Conservation (phyloP, 495 filamentous ascomycete species). For the Trypethelium eluteriae region DNA sequence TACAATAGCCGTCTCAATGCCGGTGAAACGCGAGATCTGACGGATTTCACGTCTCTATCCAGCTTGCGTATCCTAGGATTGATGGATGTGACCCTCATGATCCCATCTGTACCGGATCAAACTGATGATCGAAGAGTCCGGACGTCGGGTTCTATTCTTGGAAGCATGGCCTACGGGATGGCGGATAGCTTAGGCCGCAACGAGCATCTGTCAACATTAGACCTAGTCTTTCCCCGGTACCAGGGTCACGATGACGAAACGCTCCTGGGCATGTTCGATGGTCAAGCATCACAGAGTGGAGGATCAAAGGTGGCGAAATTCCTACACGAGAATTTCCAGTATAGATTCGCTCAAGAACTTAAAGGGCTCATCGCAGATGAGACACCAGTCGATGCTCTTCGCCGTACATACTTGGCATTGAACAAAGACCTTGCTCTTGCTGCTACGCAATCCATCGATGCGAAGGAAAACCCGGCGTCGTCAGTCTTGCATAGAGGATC, state of each 20-base stretch:
- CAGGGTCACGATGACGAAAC: constrained; percentile 87
- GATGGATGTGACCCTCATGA: constrained; percentile 96
- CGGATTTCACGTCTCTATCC: constrained; percentile 80
- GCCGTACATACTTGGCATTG: constrained; percentile 75
- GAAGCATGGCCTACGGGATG: constrained; percentile 89
- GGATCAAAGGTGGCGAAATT: constrained; percentile 95
- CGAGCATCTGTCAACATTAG: constrained; percentile 93
- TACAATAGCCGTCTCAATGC: constrained; percentile 43
- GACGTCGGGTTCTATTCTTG: constrained; percentile 87
- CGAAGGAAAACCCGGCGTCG: constrained; percentile 45
- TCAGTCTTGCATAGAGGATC: constrained; percentile 61
- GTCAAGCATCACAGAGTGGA: constrained; percentile 70
- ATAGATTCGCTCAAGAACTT: constrained; percentile 75
- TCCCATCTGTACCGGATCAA: constrained; percentile 86
- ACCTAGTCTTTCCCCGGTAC: constrained; percentile 90
- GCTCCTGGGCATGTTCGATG: constrained; percentile 90
- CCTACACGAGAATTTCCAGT: constrained; percentile 85
- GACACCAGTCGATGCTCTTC: constrained; percentile 70
- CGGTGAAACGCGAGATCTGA: constrained; percentile 57
- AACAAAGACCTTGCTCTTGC: constrained; percentile 91
- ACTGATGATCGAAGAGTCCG: constrained; percentile 91
- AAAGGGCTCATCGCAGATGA: constrained; percentile 60
- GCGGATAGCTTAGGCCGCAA: constrained; percentile 89
- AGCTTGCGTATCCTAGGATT: constrained; percentile 84
- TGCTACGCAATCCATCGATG: constrained; percentile 75